A percentile compares a stretch with the other conserved stretches of the same genome.
phyloP scores from a whole-genome alignment of 768 basidiomycete species.

The Podaxis sp. region DNA sequence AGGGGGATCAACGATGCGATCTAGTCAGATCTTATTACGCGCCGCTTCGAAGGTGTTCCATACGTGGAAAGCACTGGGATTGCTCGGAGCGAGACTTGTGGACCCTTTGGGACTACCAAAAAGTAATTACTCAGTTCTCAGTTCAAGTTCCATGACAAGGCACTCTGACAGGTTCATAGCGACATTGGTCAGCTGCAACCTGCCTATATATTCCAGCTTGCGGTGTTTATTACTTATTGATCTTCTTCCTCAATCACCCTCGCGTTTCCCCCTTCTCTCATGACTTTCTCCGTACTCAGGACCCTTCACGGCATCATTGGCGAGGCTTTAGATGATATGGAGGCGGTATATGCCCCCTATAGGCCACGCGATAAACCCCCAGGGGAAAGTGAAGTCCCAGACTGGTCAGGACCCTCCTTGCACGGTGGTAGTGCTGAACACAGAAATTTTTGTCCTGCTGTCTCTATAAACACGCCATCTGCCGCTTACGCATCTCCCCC shows the following conservation, averaged over 20 bases:
- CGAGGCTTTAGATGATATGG: constrained; percentile 65
- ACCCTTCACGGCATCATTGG: constrained; percentile 64
- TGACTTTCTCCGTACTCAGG: constrained; percentile 62
- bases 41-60: background rate
- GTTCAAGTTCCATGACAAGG: constrained; percentile 3
- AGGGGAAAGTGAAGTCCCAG: constrained; percentile 13
- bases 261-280: constrained; percentile 16
- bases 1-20: constrained; percentile 5
- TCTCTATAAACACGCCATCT: constrained; percentile 13
- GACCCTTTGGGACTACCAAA: background rate
- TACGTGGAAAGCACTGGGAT: background rate
- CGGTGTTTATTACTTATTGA: constrained; percentile 2
- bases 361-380: constrained; percentile 12
- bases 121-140: background rate
- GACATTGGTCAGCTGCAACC: constrained; percentile 9
- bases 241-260: background rate
- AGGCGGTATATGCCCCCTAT: constrained; percentile 45
- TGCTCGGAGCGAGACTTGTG: background rate
- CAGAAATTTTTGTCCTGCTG: background rate
- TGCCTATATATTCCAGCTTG: constrained; percentile 2
- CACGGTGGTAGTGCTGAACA: background rate
- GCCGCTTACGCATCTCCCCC: constrained; percentile 29
- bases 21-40: background rate
- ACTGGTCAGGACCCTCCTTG: background rate
- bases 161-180: constrained; percentile 3